Evolutionary conservation across 495 filamentous ascomycete genomes (phyloP).

Genomic region (Letharia lupina): DNA sequence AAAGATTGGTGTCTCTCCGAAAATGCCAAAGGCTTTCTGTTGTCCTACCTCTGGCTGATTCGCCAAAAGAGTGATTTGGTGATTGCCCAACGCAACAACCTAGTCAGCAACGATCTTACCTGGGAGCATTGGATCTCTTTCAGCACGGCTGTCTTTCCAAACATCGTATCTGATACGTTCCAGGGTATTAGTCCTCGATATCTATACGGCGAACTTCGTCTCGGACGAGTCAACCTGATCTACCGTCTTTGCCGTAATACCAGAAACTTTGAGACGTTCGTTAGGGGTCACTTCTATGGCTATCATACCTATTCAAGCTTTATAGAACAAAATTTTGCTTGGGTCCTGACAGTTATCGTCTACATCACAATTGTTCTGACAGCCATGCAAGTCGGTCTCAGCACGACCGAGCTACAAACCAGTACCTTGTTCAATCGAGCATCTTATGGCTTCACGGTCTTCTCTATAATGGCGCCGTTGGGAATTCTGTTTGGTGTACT

Average conservation of each 20-base stretch:
- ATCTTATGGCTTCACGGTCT: constrained; percentile 48
- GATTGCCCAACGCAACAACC: constrained; percentile 11
- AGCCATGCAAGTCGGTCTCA: constrained; percentile 53
- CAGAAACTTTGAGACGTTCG: background rate
- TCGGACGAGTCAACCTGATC: constrained; percentile 34
- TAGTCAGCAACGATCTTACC: background rate
- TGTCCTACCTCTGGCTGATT: constrained; percentile 19
- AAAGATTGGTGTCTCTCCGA: background rate
- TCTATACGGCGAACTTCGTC: constrained; percentile 37
- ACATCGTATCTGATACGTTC: background rate
- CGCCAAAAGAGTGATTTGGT: constrained; percentile 10
- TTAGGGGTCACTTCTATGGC: constrained; percentile 27
- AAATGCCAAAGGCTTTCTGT: constrained; percentile 13
- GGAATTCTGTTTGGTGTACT: background rate
- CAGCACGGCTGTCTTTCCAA: background rate
- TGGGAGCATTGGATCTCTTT: constrained; percentile 13
- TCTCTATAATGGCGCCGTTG: constrained; percentile 34
- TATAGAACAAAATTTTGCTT: constrained; percentile 40
- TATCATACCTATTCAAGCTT: constrained; percentile 29
- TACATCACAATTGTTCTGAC: constrained; percentile 48
- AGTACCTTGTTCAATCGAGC: constrained; percentile 38
- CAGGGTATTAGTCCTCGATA: constrained; percentile 30
- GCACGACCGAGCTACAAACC: constrained; percentile 31
- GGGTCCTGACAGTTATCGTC: constrained; percentile 36
- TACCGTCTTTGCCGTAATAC: constrained; percentile 17